These are phyloP conservation scores for Lipomyces mesembrius DNA, from an alignment of 805 yeast species.

Conservation along the genomic window DNA sequence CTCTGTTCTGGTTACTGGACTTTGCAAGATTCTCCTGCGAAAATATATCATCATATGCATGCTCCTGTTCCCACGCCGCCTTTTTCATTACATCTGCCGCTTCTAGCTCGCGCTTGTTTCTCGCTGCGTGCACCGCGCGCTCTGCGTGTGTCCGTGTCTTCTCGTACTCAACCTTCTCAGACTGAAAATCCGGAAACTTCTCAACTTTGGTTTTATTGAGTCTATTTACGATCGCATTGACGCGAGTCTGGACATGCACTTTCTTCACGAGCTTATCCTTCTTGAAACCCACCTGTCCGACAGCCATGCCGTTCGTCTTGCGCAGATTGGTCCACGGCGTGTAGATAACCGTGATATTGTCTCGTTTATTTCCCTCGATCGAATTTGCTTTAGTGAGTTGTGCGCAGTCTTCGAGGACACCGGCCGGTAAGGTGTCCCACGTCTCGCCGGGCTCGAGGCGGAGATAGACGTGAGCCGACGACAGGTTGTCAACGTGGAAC, in stretches of 20 bases:
- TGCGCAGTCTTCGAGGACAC: conserved; percentile 59
- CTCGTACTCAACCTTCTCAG: conserved; percentile 51
- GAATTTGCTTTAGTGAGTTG: conserved; percentile 80
- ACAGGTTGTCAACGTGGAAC: conserved; percentile 77
- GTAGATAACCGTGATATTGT: conserved; percentile 66
- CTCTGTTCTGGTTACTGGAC: conserved; percentile 54
- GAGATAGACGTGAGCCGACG: conserved; percentile 78
- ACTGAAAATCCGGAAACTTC: conserved; percentile 53
- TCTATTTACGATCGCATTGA: conserved; percentile 63
- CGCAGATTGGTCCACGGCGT: conserved; percentile 76
- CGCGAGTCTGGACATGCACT: conserved; percentile 58
- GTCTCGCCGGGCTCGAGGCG: conserved; percentile 55
- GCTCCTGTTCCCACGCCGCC: conserved; percentile 47
- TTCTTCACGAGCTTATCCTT: conserved; percentile 58
- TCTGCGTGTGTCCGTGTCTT: conserved; percentile 44
- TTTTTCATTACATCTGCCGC: conserved; percentile 42
- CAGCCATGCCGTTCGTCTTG: conserved; percentile 72
- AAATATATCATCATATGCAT: conserved; percentile 56
- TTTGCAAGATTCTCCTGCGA: conserved; percentile 53
- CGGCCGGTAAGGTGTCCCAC: conserved; percentile 57
- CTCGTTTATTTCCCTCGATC: conserved; percentile 72
- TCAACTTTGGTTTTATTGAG: conserved; percentile 69
- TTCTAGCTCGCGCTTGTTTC: conserved; percentile 50
- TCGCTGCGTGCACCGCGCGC: conserved; percentile 47
- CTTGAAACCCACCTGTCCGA: conserved; percentile 77